These are phyloP conservation scores for Phytophthora constricta DNA, from an alignment of 352 stramenopile genomes.

Conservation along the genomic window DNA sequence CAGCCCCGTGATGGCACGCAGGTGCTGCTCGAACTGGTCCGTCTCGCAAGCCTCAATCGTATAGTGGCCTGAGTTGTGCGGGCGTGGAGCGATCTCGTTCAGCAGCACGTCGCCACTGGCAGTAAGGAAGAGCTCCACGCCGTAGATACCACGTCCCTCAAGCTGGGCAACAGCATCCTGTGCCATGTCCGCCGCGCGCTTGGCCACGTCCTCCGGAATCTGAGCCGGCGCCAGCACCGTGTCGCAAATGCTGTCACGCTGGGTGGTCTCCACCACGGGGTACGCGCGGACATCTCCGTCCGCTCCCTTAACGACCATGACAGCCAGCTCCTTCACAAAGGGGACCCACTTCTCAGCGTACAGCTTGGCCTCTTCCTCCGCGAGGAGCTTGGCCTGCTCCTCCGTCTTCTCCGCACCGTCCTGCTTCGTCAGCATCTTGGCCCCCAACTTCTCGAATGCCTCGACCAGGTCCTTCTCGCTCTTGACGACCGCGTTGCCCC, in stretches of 20 bases:
- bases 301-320: conserved; percentile 95
- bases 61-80: conserved; percentile 99
- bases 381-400: conserved; percentile 30
- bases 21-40: conserved; percentile 99
- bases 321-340: conserved; percentile 96
- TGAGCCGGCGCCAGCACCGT: conserved; percentile 94
- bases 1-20: conserved; percentile 94
- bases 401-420: conserved; percentile 14
- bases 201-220: conserved; percentile 46
- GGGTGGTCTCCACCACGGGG: conserved; percentile 96
- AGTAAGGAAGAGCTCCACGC: conserved; percentile 98
- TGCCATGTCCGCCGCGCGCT: conserved; percentile 65
- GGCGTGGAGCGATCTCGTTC: conserved; percentile 97
- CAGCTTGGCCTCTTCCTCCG: conserved; percentile 38
- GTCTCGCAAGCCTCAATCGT: conserved; percentile 98
- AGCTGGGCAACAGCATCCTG: conserved; percentile 78
- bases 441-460: conserved; percentile 87
- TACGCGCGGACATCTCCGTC: conserved; percentile 88
- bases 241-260: conserved; percentile 97
- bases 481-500: conserved; percentile 95
- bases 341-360: conserved; percentile 98
- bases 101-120: conserved; percentile 88
- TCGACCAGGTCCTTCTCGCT: conserved; percentile 74
- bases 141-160: conserved; percentile 93
- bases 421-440: conserved; percentile 22